Evolutionary conservation across 2,329 filamentous ascomycete species (phyloP), one percentile per base, ranked within the genome.

Genomic region (Aspergillus oerlinghausenensis): DNA sequence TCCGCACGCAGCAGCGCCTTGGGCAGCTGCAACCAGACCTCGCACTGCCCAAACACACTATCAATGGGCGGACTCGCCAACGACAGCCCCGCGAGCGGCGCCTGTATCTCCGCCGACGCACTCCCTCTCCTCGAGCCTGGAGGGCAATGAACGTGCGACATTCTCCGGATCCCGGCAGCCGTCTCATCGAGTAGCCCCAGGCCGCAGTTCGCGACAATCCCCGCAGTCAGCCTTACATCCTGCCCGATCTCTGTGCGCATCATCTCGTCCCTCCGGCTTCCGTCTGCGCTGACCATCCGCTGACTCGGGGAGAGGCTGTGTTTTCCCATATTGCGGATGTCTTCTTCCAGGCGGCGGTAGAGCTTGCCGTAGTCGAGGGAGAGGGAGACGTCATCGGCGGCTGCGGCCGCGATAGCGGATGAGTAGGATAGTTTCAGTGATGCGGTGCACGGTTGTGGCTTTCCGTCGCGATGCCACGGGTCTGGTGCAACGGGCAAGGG

Each of bases 351-450:
- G 8, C 68, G 71, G 38, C 76, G 75, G 63, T 75, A 79, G 19
- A 80, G 67, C 58, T 76, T 77, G 38, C 78, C 77, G 63, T 80
- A 80, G 61, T 78, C 76, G 23, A 80, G 66, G 1, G 77, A 78
- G 11, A 75, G 65, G 11, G 70, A 73, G 54, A 80, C 74, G 57
- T 79, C 72, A 55, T 80, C 78, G 32, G 71, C 68, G 28, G 69
- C 67, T 1, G 75, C 75, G 7, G 78, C 75, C 1, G 70, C 68
- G 35, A 77, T 70, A 40, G 69, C 70, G 21, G 70, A 73, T 4
- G 74, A 74, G 56, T 77, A 75, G 17, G 75, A 73, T 47, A 80
- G 65, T 43, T 74, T 74, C 11, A 80, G 63, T 19, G 73, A 76
- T 53, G 76, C 70, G 10, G 70, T 71, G 57, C 75, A 73, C 45